Evolutionary conservation across 2,329 filamentous ascomycete genomes (phyloP).

Genomic region (Aspergillus clavatus): DNA sequence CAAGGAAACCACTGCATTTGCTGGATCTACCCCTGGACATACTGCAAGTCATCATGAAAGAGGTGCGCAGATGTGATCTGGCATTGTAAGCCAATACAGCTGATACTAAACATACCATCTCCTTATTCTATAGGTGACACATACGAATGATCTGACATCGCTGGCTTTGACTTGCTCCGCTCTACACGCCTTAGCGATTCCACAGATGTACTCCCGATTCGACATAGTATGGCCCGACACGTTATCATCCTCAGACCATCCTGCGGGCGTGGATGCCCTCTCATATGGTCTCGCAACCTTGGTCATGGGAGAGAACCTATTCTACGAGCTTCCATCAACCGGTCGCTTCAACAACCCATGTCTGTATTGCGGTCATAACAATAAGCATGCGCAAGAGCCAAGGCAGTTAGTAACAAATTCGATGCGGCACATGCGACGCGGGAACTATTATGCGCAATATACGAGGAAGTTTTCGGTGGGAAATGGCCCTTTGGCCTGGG

Average conservation of each 20-base stretch:
- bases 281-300: conserved; percentile 77
- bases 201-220: conserved; percentile 77
- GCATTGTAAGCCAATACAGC: background rate
- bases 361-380: conserved; percentile 28
- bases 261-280: conserved; percentile 72
- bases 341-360: conserved; percentile 15
- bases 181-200: conserved; percentile 68
- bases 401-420: background rate
- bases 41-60: conserved; percentile 71
- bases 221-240: conserved; percentile 85
- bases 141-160: conserved; percentile 76
- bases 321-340: conserved; percentile 47
- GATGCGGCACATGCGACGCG: conserved; percentile 43
- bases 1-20: conserved; percentile 56
- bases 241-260: conserved; percentile 57
- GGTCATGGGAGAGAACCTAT: conserved; percentile 65
- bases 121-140: conserved; percentile 57
- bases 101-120: background rate
- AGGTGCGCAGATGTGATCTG: conserved; percentile 48
- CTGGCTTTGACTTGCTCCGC: conserved; percentile 73
- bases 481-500: conserved; percentile 75
- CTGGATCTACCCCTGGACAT: conserved; percentile 75
- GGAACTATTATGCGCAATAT: conserved; percentile 73
- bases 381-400: conserved; percentile 13
- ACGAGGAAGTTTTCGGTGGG: conserved; percentile 78